Conservation (phyloP, 2,329 filamentous ascomycete species). For the Madurella mycetomatis region DNA sequence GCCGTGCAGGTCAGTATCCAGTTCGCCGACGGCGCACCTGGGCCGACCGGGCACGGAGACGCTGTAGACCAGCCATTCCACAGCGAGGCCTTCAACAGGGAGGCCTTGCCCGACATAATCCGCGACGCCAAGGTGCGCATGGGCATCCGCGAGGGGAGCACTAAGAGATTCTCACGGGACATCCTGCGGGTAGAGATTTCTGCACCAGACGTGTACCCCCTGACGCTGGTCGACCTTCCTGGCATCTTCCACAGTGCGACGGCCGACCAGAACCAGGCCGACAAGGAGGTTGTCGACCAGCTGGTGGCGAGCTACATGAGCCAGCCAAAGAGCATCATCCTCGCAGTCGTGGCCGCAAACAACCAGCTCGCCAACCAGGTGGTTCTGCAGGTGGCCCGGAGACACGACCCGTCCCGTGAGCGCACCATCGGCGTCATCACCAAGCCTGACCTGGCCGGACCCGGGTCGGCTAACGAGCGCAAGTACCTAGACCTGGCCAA, state of each 20-base stretch:
- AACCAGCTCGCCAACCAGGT: constrained; percentile 55
- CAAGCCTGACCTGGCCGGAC: constrained; percentile 43
- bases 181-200: constrained; percentile 37
- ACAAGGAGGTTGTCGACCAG: constrained; percentile 42
- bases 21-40: neutral
- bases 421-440: constrained; percentile 55
- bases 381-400: constrained; percentile 47
- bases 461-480: constrained; percentile 34
- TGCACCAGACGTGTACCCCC: constrained; percentile 43
- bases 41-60: neutral
- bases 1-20: constrained; percentile 18
- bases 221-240: constrained; percentile 57
- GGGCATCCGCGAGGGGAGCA: constrained; percentile 36
- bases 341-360: constrained; percentile 54
- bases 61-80: constrained; percentile 7
- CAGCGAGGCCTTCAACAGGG: constrained; percentile 14
- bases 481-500: constrained; percentile 35
- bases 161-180: constrained; percentile 11
- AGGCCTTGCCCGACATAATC: constrained; percentile 34
- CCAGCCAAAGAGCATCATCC: constrained; percentile 53
- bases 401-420: constrained; percentile 26
- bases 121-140: constrained; percentile 41
- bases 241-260: constrained; percentile 47
- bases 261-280: constrained; percentile 38
- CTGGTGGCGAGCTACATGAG: constrained; percentile 54